Percentiles rank a stretch among this genome's conserved stretches.
phyloP scores from a whole-genome alignment of 306 rosid species.

The Pachyrhizus erosus region DNA sequence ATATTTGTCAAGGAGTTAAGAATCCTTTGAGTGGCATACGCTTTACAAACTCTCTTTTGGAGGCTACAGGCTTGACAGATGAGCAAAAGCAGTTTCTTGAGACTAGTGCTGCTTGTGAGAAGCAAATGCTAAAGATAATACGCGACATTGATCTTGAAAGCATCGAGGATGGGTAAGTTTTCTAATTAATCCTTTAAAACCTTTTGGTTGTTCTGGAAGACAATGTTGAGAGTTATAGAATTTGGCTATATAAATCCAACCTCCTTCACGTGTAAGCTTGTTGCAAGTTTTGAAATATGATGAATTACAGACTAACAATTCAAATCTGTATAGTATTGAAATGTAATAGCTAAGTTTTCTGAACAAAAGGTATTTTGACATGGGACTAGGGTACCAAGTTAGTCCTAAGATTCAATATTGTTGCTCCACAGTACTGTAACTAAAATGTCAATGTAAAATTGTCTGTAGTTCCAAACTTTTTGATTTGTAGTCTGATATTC shows the following conservation, averaged over 20 bases:
- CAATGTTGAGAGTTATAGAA: conserved; percentile 1
- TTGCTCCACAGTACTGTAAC: neutral
- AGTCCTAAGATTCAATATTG: conserved; percentile 5
- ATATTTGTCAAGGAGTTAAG: conserved; percentile 93
- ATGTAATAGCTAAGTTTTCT: conserved; percentile 12
- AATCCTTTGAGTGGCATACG: conserved; percentile 91
- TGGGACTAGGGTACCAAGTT: neutral
- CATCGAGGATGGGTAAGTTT: conserved; percentile 87
- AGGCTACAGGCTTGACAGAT: conserved; percentile 82
- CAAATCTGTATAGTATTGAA: conserved; percentile 23
- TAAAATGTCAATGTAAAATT: neutral
- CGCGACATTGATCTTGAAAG: conserved; percentile 76
- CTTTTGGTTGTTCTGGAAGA: conserved; percentile 13
- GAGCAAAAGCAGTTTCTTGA: conserved; percentile 95
- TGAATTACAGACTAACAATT: conserved; percentile 18
- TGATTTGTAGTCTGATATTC: neutral
- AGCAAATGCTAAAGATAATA: conserved; percentile 85
- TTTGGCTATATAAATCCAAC: conserved; percentile 15
- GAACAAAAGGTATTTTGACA: conserved; percentile 1
- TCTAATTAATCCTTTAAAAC: conserved; percentile 28
- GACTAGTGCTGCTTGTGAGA: conserved; percentile 93
- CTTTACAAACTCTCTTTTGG: conserved; percentile 93
- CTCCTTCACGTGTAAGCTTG: conserved; percentile 22
- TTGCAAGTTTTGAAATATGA: conserved; percentile 32
- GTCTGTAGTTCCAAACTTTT: neutral